phyloP scores from a whole-genome alignment of 345 rosid genomes.

The Turritis glabra region DNA sequence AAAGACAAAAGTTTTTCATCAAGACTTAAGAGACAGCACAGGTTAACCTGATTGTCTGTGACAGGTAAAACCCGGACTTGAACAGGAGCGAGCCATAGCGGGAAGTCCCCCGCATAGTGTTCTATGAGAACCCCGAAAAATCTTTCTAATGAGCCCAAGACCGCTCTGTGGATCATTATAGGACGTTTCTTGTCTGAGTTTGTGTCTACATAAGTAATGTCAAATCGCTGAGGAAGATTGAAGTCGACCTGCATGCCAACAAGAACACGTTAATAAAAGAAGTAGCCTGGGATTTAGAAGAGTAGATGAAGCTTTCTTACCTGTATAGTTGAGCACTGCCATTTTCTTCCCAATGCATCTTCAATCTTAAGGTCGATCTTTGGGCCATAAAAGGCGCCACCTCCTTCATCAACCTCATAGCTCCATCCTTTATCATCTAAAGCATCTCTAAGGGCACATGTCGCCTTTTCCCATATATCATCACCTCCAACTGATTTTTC shows the following conservation, averaged over 20 bases:
- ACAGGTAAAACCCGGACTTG: constrained; percentile 93
- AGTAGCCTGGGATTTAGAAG: neutral
- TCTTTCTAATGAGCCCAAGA: constrained; percentile 87
- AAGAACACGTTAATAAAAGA: constrained; percentile 11
- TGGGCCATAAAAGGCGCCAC: constrained; percentile 99
- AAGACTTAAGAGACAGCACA: neutral
- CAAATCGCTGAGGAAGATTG: constrained; percentile 86
- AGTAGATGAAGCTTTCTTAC: constrained; percentile 34
- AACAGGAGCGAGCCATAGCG: constrained; percentile 87
- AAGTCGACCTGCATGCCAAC: constrained; percentile 74
- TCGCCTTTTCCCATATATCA: constrained; percentile 93
- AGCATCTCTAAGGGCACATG: constrained; percentile 77
- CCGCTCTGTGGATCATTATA: constrained; percentile 97
- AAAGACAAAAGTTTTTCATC: neutral
- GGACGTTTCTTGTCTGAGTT: constrained; percentile 79
- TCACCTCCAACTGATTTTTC: constrained; percentile 88
- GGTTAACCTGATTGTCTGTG: constrained; percentile 78
- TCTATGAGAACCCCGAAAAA: constrained; percentile 95
- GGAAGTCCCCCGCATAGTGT: constrained; percentile 97
- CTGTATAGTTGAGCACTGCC: constrained; percentile 99
- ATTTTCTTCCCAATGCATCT: constrained; percentile 96
- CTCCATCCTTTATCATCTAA: constrained; percentile 90
- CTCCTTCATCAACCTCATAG: constrained; percentile 93
- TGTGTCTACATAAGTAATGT: constrained; percentile 82
- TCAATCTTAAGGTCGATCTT: constrained; percentile 93